These are phyloP conservation scores for Prunus campanulata DNA, from an alignment of 306 rosid genomes.

Conservation along the genomic window DNA sequence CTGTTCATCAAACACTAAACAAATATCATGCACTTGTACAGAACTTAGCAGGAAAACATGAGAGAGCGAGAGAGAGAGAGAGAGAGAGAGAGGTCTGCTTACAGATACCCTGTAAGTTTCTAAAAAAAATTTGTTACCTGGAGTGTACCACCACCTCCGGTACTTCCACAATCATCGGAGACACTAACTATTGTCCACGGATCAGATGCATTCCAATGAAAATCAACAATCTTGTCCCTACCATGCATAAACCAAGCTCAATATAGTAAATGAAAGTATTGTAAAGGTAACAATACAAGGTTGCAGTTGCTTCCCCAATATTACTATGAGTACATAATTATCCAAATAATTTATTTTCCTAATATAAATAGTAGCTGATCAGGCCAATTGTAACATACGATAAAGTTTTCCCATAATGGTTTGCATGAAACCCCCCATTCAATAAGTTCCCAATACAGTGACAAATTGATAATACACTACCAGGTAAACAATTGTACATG, in stretches of 20 bases:
- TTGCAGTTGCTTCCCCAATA: neutral
- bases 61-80: neutral
- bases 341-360: neutral
- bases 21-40: neutral
- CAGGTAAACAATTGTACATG: neutral
- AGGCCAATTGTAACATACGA: neutral
- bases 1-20: neutral
- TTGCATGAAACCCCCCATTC: no score
- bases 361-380: neutral
- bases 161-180: conserved; percentile 93
- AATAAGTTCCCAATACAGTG: no score
- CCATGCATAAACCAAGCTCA: neutral
- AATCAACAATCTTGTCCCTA: conserved; percentile 95
- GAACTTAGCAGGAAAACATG: neutral
- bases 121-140: conserved; percentile 43
- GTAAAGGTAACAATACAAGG: neutral
- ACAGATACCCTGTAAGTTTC: neutral
- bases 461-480: neutral
- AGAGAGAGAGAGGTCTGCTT: neutral
- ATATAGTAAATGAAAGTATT: neutral
- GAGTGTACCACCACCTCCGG: conserved; percentile 97
- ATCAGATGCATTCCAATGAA: conserved; percentile 91
- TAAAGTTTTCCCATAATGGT: no score
- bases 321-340: neutral
- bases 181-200: conserved; percentile 96